Base-by-base conservation (phyloP, 2,329 filamentous ascomycete genomes). In the Setomelanomma holmii region DNA sequence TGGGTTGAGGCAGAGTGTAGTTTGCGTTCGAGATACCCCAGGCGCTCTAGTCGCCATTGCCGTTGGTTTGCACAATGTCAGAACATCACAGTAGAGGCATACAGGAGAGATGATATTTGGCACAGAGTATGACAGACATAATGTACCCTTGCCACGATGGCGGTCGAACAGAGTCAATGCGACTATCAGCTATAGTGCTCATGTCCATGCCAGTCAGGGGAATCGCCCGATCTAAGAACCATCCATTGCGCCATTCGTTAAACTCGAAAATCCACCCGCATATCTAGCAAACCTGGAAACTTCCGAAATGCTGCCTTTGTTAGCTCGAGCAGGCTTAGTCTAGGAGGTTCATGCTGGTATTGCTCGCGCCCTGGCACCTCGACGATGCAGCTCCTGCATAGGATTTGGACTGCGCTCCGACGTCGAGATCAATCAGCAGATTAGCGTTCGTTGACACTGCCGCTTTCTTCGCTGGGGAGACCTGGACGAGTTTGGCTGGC, bases 381-480 rank as follows among this genome's bases (percentile, higher is more conserved):
- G 39, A n/a, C 50, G 35, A 55, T 7, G n/a, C 22, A 35, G 33
- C n/a, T 4, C 30, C 16, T n/a, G 38, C 17, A 19, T 41, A 49
- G 16, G 30, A 17, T 3, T 11, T 4, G n/a, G 34, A n/a, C 14
- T 16, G 34, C 14, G 34, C 34, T 11, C n/a, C 17, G 2, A 51
- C 17, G 19, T 54, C 55, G 7, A 69, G 44, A 40, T 69, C 62
- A 12, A 68, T 41, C 3, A 69, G 58, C 36, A 67, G 34, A 8
- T 52, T 16, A 1, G 56, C 51, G 30, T 63, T 63, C 17, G 16
- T 46, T 4, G 60, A 59, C 1, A 38, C 38, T 14, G 39, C 38
- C n/a, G 33, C 5, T 3, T 39, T 43, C 16, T 58, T 56, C 34
- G 56, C 38, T 3, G 61, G 58, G 1, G 63, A 65, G 2, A 57